phyloP scores from a whole-genome alignment of 257 asterid genomes.

The Datura wrightii region DNA sequence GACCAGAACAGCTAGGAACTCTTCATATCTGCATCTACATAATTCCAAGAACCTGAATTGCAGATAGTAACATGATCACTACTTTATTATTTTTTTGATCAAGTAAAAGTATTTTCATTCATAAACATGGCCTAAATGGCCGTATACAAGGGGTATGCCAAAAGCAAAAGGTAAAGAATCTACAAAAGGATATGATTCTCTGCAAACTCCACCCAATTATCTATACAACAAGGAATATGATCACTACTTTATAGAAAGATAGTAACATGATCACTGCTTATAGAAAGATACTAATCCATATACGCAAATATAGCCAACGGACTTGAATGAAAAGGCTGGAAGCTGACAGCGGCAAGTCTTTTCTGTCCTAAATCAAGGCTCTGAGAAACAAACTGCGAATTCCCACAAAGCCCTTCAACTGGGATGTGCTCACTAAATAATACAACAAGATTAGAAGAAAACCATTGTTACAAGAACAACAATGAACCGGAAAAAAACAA shows the following conservation, averaged over 20 bases:
- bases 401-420: not conserved
- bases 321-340: not conserved
- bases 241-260: not conserved
- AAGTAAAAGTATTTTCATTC: too few species aligned
- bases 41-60: conserved; percentile 14
- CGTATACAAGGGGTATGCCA: too few species aligned
- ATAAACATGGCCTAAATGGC: too few species aligned
- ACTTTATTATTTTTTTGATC: not conserved
- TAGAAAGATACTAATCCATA: not conserved
- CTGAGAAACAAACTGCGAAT: not conserved
- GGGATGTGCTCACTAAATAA: not conserved
- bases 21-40: not conserved
- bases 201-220: too few species aligned
- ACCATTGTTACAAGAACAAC: conserved; percentile 6
- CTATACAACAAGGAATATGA: too few species aligned
- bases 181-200: too few species aligned
- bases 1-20: not conserved
- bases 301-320: not conserved
- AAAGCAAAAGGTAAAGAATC: too few species aligned
- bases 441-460: conserved; percentile 15
- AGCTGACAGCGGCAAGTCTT: not conserved
- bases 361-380: not conserved
- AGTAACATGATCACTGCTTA: not conserved
- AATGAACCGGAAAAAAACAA: not conserved
- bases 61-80: not conserved